Conservation (phyloP, 768 basidiomycete genomes). For the Mycena metata region DNA sequence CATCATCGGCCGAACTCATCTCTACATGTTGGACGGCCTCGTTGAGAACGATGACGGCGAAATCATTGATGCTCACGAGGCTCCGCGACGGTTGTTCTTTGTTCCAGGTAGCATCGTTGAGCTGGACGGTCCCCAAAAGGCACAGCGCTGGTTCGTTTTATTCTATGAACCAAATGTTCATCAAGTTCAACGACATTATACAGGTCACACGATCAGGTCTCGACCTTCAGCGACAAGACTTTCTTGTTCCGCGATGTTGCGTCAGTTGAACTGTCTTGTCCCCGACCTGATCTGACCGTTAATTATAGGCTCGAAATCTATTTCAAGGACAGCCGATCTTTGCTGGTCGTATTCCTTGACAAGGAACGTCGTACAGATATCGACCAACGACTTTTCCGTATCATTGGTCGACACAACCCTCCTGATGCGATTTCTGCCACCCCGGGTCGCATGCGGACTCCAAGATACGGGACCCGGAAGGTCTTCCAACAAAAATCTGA, state of each 20-base stretch:
- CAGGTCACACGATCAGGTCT: conserved; percentile 86
- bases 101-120: conserved; percentile 89
- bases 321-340: conserved; percentile 91
- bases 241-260: conserved; percentile 94
- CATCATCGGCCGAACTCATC: conserved; percentile 85
- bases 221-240: conserved; percentile 82
- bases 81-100: conserved; percentile 83
- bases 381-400: conserved; percentile 64
- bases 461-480: conserved; percentile 58
- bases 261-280: conserved; percentile 60
- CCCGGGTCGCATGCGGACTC: conserved; percentile 68
- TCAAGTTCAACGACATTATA: conserved; percentile 15
- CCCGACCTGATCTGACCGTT: conserved; percentile 3
- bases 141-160: conserved; percentile 79
- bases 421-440: conserved; percentile 54
- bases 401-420: conserved; percentile 57
- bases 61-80: conserved; percentile 89
- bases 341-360: conserved; percentile 86
- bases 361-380: conserved; percentile 73
- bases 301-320: conserved; percentile 84
- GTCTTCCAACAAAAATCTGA: conserved; percentile 66
- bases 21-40: conserved; percentile 93
- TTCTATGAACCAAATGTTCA: neutral
- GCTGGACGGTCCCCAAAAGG: conserved; percentile 82
- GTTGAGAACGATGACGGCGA: conserved; percentile 90